A percentile compares a stretch with the other conserved stretches of the same genome.
These are phyloP conservation scores for Eurotiales sp. DNA, from an alignment of 2,329 filamentous ascomycete genomes.

Conservation along the genomic window DNA sequence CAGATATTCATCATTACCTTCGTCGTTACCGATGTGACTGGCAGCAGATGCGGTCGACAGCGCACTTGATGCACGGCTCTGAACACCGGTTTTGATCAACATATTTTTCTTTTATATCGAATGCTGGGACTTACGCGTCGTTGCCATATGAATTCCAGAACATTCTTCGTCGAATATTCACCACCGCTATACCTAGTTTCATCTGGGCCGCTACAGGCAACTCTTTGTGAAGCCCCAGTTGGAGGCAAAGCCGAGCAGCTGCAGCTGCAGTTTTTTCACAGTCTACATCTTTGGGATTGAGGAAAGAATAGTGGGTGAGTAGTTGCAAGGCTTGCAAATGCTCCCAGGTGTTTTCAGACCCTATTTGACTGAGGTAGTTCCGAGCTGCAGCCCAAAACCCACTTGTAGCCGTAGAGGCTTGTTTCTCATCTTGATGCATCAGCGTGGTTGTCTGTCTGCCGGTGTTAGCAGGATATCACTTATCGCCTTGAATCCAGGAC, in stretches of 20 bases:
- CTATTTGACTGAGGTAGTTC: background rate
- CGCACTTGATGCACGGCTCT: background rate
- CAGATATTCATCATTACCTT: too few species aligned
- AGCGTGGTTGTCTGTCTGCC: background rate
- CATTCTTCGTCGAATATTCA: background rate
- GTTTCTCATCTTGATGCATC: background rate
- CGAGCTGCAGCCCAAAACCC: background rate
- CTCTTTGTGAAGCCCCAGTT: background rate
- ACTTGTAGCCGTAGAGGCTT: background rate
- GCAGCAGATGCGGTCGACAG: background rate
- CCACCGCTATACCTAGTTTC: background rate
- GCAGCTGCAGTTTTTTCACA: background rate
- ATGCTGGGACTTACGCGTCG: background rate
- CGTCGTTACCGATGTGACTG: background rate
- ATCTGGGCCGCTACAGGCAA: background rate
- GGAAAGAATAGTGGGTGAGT: background rate
- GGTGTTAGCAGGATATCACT: background rate
- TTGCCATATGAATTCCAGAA: background rate
- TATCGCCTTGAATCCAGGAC: too few species aligned
- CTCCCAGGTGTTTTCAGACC: background rate
- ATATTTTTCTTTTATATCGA: background rate
- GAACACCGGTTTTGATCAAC: background rate
- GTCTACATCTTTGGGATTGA: background rate
- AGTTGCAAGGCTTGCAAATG: background rate
- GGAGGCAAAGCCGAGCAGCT: background rate